A percentile compares a stretch with the other conserved stretches of the same genome.
phyloP scores from a whole-genome alignment of 192 early-diverging fungal genomes.

The Piromyces finnis region DNA sequence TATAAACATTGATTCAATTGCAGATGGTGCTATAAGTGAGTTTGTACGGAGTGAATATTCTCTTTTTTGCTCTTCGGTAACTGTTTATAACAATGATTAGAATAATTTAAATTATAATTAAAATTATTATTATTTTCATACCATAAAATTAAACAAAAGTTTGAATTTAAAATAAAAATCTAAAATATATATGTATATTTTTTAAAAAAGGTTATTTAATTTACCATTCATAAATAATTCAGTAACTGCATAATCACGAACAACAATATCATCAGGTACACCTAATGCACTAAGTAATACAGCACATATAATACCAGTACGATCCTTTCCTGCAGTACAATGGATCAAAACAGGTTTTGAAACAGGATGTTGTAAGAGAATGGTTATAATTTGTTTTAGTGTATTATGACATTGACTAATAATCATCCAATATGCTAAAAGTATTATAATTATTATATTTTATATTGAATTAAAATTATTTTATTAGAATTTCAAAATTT shows the following conservation, averaged over 20 bases:
- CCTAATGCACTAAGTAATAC: constrained; percentile 26
- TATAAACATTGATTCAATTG: not conserved
- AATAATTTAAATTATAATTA: no score
- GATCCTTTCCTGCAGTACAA: constrained; percentile 48
- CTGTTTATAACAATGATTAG: not conserved
- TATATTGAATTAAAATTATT: no score
- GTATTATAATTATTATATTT: no score
- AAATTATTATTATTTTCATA: no score
- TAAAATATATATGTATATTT: no score
- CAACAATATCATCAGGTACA: constrained; percentile 29
- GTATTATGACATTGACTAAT: not conserved
- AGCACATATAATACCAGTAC: constrained; percentile 39
- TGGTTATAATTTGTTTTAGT: not conserved
- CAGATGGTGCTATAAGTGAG: not conserved
- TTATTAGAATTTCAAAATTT: no score
- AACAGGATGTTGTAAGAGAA: not conserved
- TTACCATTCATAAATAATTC: not conserved
- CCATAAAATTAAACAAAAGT: no score
- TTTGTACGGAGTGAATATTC: not conserved
- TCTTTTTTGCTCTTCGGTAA: not conserved
- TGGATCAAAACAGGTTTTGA: constrained; percentile 36
- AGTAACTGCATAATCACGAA: constrained; percentile 23
- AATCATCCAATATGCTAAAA: not conserved
- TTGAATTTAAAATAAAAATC: no score
- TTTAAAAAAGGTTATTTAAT: no score